Evolutionary conservation across 116 monocot species (phyloP).

Genomic region (Posidonia oceanica): DNA sequence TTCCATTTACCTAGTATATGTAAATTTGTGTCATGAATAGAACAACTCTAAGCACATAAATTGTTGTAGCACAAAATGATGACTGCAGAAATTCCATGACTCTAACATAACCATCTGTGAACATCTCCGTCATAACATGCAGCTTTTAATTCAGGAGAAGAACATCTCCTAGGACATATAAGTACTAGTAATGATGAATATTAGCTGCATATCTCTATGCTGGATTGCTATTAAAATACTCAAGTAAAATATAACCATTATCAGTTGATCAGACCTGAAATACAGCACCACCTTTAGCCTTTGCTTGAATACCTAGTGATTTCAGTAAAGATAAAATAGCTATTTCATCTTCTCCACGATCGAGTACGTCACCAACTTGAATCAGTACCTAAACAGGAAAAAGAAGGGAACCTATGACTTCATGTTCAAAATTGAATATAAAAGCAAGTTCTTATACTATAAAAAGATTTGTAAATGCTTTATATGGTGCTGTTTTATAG

Average conservation of each 20-base stretch:
- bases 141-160: too few species aligned
- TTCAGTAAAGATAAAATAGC: conserved; percentile 75
- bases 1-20: conserved; percentile 65
- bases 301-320: conserved; percentile 58
- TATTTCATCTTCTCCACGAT: conserved; percentile 94
- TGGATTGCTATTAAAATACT: neutral
- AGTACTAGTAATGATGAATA: too few species aligned
- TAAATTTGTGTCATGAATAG: neutral
- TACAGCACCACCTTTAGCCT: conserved; percentile 73
- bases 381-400: conserved; percentile 41
- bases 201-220: too few species aligned
- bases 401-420: neutral
- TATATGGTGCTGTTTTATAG: neutral
- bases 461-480: neutral
- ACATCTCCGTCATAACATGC: too few species aligned
- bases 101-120: too few species aligned
- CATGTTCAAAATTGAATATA: too few species aligned
- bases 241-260: neutral
- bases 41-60: neutral
- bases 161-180: too few species aligned
- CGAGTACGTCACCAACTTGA: conserved; percentile 92
- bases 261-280: conserved; percentile 56
- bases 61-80: neutral
- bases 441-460: neutral
- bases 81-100: neutral